A percentile compares a stretch with the other conserved stretches of the same genome.
Evolutionary conservation across 75 land plant species (phyloP).

Genomic region (Ceratopteris richardii): DNA sequence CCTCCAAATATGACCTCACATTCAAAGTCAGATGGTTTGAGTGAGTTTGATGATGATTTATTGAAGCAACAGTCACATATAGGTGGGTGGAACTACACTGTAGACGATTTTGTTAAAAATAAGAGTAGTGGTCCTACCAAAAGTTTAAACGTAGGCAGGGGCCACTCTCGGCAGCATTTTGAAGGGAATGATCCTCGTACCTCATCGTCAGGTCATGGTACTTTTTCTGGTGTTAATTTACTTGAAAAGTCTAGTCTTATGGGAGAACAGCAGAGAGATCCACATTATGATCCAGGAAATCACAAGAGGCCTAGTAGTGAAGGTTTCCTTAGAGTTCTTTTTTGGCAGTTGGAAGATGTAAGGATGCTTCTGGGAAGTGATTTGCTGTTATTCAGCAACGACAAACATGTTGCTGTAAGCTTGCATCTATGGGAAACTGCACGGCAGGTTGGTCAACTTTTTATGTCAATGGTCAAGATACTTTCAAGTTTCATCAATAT

Average conservation of each 20-base stretch:
- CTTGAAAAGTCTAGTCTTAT: slow-evolving; percentile 48
- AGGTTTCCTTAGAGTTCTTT: slow-evolving; percentile 76
- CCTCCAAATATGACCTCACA: slow-evolving; percentile 3
- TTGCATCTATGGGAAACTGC: slow-evolving; percentile 92
- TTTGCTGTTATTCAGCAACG: slow-evolving; percentile 92
- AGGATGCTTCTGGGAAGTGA: slow-evolving; percentile 98
- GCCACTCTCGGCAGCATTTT: slow-evolving; percentile 14
- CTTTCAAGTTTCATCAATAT: neutral
- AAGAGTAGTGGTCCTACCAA: slow-evolving; percentile 6
- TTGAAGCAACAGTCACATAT: slow-evolving; percentile 5
- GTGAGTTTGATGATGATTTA: slow-evolving; percentile 12
- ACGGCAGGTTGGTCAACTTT: slow-evolving; percentile 47
- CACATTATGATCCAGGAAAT: slow-evolving; percentile 65
- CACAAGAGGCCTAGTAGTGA: slow-evolving; percentile 43
- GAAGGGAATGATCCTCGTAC: slow-evolving; percentile 34
- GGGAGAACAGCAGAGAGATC: slow-evolving; percentile 52
- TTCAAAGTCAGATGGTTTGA: slow-evolving; percentile 1
- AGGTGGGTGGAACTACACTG: slow-evolving; percentile 6
- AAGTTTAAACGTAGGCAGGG: slow-evolving; percentile 11
- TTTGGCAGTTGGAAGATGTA: slow-evolving; percentile 96
- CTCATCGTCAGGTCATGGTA: slow-evolving; percentile 25
- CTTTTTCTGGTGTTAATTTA: slow-evolving; percentile 13
- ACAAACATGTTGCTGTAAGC: slow-evolving; percentile 96
- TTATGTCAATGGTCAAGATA: neutral
- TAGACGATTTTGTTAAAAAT: slow-evolving; percentile 14